Evolutionary conservation across 768 basidiomycete genomes (phyloP).

Genomic region (Lyophyllum semitale): DNA sequence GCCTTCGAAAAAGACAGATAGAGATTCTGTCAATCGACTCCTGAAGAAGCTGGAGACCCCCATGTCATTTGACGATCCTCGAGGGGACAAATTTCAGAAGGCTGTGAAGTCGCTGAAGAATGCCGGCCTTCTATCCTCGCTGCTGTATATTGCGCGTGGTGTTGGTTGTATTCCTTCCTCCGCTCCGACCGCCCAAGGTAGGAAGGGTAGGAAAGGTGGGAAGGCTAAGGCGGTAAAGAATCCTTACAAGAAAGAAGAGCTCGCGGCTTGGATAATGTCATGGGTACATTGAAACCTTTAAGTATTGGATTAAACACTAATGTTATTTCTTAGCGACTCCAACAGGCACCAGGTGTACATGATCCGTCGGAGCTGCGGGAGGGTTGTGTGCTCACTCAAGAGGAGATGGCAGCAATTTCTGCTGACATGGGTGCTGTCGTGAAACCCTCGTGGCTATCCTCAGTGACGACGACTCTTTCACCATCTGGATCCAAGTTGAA

Average conservation of each 20-base stretch:
- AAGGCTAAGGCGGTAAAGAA: not conserved
- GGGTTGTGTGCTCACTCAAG: not conserved
- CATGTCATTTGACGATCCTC: not conserved
- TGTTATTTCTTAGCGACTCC: too few species aligned
- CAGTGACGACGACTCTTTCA: constrained; percentile 22
- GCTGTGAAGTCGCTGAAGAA: not conserved
- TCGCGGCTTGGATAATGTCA: not conserved
- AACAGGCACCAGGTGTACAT: too few species aligned
- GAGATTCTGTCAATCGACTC: not conserved
- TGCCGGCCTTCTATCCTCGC: not conserved
- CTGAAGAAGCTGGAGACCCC: not conserved
- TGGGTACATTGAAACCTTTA: not conserved
- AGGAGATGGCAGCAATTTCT: constrained; percentile 6
- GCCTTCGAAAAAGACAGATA: not conserved
- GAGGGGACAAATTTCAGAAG: not conserved
- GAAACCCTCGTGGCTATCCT: constrained; percentile 24
- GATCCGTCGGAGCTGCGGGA: too few species aligned
- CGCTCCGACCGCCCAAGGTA: too few species aligned
- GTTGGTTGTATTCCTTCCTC: constrained; percentile 1
- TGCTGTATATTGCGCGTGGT: constrained; percentile 5
- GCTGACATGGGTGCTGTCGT: constrained; percentile 9
- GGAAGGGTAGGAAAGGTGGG: not conserved
- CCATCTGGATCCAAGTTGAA: constrained; percentile 29
- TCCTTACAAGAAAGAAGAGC: not conserved
- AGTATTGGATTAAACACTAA: too few species aligned